Base-by-base conservation (phyloP, 1,284 basidiomycete species). In the Pulveroboletus sp. region DNA sequence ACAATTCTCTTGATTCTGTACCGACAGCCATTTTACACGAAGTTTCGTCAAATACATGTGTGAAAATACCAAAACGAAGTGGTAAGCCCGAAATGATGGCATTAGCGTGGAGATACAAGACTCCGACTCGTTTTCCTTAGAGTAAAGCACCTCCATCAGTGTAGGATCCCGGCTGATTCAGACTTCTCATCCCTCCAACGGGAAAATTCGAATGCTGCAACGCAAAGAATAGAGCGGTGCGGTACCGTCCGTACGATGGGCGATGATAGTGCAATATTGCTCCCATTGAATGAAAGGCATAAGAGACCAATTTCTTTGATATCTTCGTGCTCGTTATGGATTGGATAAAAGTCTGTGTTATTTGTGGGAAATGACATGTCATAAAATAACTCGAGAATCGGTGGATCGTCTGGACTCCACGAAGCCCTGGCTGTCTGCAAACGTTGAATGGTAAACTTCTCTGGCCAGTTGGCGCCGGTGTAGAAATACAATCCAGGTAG, bases 171-270 rank as follows among this genome's bases (percentile, higher is more conserved):
- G 18, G 22, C 24, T 52, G 4, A 65, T 54, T 63, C 70, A 71
- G 14, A 72, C 55, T 9, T 58, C 70, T 35, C 69, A 52, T 18
- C 42, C 66, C 5, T 65, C 69, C 2, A 59, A 70, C 15, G 57
- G 15, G 31, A 66, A 68, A 5, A 70, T 40, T 18, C 56, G 63
- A 24, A 70, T 28, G 58, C 60, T 26, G 56, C 63, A 17, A 35
- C 24, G 18, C 50, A 60, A 2, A 65, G 56, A 25, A 54, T 25
- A 28, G 58, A 53, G 43, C 44, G 56, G 31, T 51, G 64, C 7
- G 51, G 49, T 8, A 69, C 53, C 26, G 24, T 18, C n/a, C n/a
- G n/a, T n/a, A n/a, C n/a, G n/a, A n/a, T n/a, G n/a, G 15, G 33
- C 40, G 28, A 20, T 39, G 29, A 26, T 7, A 24, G 55, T 35